Base-by-base conservation (phyloP, 768 basidiomycete species). In the Amanita inopinata region DNA sequence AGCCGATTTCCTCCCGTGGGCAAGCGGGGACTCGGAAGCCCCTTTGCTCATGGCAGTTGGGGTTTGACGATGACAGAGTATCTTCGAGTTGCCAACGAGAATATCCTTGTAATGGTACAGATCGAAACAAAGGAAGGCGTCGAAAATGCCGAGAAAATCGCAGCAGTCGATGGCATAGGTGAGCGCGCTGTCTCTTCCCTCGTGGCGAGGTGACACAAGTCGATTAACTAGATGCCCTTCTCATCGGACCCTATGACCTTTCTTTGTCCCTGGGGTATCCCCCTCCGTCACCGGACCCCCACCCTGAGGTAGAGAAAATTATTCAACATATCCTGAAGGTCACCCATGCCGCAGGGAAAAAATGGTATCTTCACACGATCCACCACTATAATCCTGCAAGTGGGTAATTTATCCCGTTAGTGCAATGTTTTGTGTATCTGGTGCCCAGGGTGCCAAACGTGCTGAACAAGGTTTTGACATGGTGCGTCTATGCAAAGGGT, bases 211-310 rank as follows among this genome's bases (percentile, higher is more conserved):
- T 45, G 52, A 8, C 45, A 62, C n/a, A 62, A 42, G 54, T 60
- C 39, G 1, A 25, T 14, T 46, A 19, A 0, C 1, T 32, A 69
- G 66, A 69, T 43, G 64, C 59, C 5, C 43, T 58, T 17, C 56
- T 60, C 58, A 73, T 83, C 40, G 80, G 80, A 3, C 80, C 80
- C 2, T 83, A 74, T 47, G 80, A 83, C 52, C 66, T 83, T 31
- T 83, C 82, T 1, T 64, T 80, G 38, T 67, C 71, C 1, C 62
- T 80, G 19, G 79, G 80, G 25, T 75, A 70, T 52, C 69, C 75
- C 1, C 58, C 74, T 4, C 80, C 80, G 11, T 68, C 70, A 22
- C 81, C 79, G 0, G 74, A 82, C 49, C 76, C 78, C 0, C 74
- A 81, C 46, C 74, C 78, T 0, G 71, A 78, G 2, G 73, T 80